Conservation (phyloP, 2,329 filamentous ascomycete species). For the Metarhizium guizhouense region DNA sequence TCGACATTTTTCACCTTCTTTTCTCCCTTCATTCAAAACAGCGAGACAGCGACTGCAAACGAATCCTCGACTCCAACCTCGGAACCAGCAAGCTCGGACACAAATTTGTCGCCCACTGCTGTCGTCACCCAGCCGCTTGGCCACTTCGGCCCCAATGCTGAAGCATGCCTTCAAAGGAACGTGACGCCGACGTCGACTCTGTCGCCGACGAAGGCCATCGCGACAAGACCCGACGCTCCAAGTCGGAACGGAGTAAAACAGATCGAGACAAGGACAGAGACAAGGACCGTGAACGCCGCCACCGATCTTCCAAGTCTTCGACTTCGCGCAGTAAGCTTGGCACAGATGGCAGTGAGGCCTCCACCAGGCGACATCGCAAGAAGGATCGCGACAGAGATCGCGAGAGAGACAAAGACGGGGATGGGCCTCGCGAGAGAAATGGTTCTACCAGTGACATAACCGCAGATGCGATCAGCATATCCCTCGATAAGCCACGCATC, state of each 20-base stretch:
- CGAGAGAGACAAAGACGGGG: slow-evolving; percentile 22
- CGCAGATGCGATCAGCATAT: slow-evolving; percentile 33
- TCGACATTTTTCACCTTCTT: not conserved
- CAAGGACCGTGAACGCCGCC: slow-evolving; percentile 23
- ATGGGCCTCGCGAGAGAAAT: slow-evolving; percentile 15
- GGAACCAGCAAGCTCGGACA: not conserved
- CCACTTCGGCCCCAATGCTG: slow-evolving; percentile 16
- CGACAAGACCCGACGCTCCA: slow-evolving; percentile 31
- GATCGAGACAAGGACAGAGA: slow-evolving; percentile 12
- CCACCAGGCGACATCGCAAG: slow-evolving; percentile 23
- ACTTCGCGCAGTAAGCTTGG: slow-evolving; percentile 32
- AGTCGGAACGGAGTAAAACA: slow-evolving; percentile 26
- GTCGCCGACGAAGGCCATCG: slow-evolving; percentile 26
- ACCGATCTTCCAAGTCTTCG: slow-evolving; percentile 32
- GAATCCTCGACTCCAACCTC: not conserved
- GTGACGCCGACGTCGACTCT: slow-evolving; percentile 28
- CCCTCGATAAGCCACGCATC: slow-evolving; percentile 33
- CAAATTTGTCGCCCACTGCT: not conserved
- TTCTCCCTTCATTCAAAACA: not conserved
- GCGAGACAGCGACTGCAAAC: not conserved
- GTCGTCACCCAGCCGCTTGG: not conserved
- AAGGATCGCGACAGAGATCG: slow-evolving; percentile 21
- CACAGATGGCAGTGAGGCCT: slow-evolving; percentile 30
- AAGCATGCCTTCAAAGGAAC: slow-evolving; percentile 33
- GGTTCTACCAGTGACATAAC: slow-evolving; percentile 40